phyloP scores from a whole-genome alignment of 306 rosid genomes.

The Rubus parviflorus region DNA sequence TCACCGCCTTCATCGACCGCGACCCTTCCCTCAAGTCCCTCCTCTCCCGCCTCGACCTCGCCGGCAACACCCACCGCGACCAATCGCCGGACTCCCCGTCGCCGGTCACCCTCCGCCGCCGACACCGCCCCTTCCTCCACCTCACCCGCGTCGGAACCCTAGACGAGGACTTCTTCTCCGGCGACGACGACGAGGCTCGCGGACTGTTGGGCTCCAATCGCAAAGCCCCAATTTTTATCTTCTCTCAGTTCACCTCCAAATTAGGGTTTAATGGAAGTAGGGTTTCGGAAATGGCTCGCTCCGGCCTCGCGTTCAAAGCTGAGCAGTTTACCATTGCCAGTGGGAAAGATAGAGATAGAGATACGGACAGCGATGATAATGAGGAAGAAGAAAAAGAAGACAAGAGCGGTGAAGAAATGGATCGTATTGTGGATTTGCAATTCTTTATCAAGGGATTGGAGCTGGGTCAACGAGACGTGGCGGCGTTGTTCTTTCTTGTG shows the following conservation, averaged over 20 bases:
- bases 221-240: conserved; percentile 33
- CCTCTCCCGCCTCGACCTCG: conserved; percentile 76
- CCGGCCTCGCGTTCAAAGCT: conserved; percentile 56
- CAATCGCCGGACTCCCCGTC: conserved; percentile 29
- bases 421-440: conserved; percentile 55
- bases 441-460: conserved; percentile 70
- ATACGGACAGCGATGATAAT: conserved; percentile 15
- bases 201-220: conserved; percentile 48
- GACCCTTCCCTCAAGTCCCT: conserved; percentile 76
- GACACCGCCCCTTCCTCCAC: conserved; percentile 73
- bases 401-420: conserved; percentile 39
- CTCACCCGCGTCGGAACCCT: conserved; percentile 91
- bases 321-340: conserved; percentile 13
- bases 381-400: conserved; percentile 25
- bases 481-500: conserved; percentile 62
- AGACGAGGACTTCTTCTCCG: conserved; percentile 86
- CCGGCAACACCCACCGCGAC: conserved; percentile 21
- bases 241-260: conserved; percentile 38
- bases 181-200: conserved; percentile 67
- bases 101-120: conserved; percentile 35
- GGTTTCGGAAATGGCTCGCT: conserved; percentile 66
- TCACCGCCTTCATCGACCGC: conserved; percentile 79
- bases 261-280: conserved; percentile 70
- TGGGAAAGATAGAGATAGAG: conserved; percentile 32
- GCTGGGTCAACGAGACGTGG: conserved; percentile 74